Evolutionary conservation across 78 protist species (phyloP), one percentile per base, ranked within the genome.

Genomic region (Polysphondylium violaceum): DNA sequence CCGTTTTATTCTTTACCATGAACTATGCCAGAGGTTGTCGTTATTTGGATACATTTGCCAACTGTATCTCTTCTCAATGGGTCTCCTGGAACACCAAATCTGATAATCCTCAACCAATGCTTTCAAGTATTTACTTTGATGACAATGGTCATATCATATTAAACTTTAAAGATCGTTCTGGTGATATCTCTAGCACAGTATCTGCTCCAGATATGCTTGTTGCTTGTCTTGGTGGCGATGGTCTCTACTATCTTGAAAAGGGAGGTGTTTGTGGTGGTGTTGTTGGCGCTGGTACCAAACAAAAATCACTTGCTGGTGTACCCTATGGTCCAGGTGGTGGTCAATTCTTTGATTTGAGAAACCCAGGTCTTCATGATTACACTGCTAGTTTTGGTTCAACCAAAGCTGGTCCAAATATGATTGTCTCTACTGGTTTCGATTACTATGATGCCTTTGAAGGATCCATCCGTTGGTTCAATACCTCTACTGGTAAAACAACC

Each of bases 21-120:
- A 68, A 68, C 44, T 67, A 78, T 65, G 35, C 88, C 12, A 68
- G 76, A 64, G 88, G 88, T 47, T 78, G 88, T 64, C 88, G 88
- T 78, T 51, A 35, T 23, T 31, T 78, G 25, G 88, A 78, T 51
- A 51, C 23, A 23, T 50, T 27, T 50, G 64, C 40, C 25, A 65
- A 53, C 27, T 78, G 88, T 65, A 56, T 65, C 1, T 35, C 75
- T 16, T n/a, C 76, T 2, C 31, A 47, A 2, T 65, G 76, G 75
- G 11, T 35, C n/a, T 19, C n/a, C 17, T 78, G 88, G 88, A 5
- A 41, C 9, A 6, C 51, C 12, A 36, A 65, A n/a, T 5, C 11
- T 12, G 88, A 65, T 25, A 14, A 17, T 7, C 17, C 88, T 7
- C 88, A 78, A 36, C 65, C 88, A 63, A 64, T 78, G 67, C 40